Conservation (phyloP, 352 stramenopile genomes). For the Phytophthora parvispora region DNA sequence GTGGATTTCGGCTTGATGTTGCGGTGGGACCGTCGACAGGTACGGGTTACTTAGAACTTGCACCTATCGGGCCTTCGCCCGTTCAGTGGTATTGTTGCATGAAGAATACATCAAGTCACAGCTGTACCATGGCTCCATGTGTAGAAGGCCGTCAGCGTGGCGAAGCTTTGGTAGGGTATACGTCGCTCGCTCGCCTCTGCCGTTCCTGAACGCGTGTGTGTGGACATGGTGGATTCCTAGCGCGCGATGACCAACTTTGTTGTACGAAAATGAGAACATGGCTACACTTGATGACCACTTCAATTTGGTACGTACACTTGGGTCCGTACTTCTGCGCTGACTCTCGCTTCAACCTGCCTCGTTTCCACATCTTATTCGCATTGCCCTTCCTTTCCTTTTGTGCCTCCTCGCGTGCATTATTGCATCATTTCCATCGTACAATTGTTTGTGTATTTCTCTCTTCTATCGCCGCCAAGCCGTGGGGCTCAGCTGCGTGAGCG, state of each 20-base stretch:
- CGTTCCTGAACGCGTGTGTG: neutral
- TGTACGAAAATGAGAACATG: neutral
- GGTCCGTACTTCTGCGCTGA: neutral
- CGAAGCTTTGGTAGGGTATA: neutral
- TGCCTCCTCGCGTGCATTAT: neutral
- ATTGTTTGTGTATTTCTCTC: neutral
- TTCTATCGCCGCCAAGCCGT: neutral
- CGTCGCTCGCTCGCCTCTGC: neutral
- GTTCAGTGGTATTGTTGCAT: too few species aligned
- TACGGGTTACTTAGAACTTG: too few species aligned
- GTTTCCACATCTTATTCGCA: neutral
- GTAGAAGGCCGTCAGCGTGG: neutral
- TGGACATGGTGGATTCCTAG: neutral
- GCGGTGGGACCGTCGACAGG: too few species aligned
- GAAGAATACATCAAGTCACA: neutral
- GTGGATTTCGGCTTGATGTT: too few species aligned
- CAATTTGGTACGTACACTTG: neutral
- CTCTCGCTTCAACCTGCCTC: conserved; percentile 8
- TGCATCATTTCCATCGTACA: neutral
- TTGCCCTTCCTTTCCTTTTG: neutral
- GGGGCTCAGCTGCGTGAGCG: neutral
- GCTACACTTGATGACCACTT: conserved; percentile 10
- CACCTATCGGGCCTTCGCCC: neutral
- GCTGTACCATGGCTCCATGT: neutral
- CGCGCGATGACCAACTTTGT: neutral